Evolutionary conservation across 2,329 filamentous ascomycete species (phyloP).

Genomic region (Endoconidiophora laricicola): DNA sequence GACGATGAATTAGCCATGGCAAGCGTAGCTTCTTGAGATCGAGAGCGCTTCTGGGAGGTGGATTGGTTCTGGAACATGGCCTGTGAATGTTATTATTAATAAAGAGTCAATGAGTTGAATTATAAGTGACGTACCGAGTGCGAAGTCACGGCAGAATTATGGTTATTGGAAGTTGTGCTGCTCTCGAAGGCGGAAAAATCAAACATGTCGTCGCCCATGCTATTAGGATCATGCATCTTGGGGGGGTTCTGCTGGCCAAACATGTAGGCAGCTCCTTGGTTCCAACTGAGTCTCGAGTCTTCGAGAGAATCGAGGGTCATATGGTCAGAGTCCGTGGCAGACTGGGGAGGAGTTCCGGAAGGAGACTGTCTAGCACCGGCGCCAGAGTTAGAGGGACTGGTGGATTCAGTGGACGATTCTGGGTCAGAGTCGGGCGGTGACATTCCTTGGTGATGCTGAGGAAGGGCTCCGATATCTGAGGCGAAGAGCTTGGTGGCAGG

Average conservation of each 20-base stretch:
- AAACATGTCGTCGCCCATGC: slow-evolving; percentile 12
- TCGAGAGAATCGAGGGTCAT: slow-evolving; percentile 9
- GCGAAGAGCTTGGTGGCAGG: slow-evolving; percentile 6
- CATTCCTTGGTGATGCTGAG: slow-evolving; percentile 10
- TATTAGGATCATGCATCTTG: slow-evolving; percentile 8
- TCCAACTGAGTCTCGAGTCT: slow-evolving; percentile 8
- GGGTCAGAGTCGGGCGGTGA: slow-evolving; percentile 12
- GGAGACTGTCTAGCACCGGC: slow-evolving; percentile 9
- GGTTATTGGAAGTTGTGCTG: neutral
- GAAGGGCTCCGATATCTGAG: slow-evolving; percentile 7
- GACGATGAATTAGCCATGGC: slow-evolving; percentile 4
- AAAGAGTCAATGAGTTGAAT: neutral
- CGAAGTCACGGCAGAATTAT: neutral
- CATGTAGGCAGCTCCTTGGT: slow-evolving; percentile 2
- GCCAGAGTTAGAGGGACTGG: slow-evolving; percentile 11
- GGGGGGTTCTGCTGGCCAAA: slow-evolving; percentile 7
- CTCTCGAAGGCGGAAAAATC: slow-evolving; percentile 12
- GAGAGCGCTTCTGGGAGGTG: slow-evolving; percentile 11
- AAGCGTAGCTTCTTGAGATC: slow-evolving; percentile 5
- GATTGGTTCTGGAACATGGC: slow-evolving; percentile 7
- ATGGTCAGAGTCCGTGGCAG: neutral
- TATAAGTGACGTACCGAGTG: slow-evolving; percentile 8
- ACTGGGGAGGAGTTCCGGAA: slow-evolving; percentile 10
- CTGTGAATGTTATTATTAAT: slow-evolving; percentile 2
- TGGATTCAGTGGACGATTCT: slow-evolving; percentile 11